These are phyloP conservation scores for Candida montana DNA, from an alignment of 805 yeast genomes.

Conservation along the genomic window DNA sequence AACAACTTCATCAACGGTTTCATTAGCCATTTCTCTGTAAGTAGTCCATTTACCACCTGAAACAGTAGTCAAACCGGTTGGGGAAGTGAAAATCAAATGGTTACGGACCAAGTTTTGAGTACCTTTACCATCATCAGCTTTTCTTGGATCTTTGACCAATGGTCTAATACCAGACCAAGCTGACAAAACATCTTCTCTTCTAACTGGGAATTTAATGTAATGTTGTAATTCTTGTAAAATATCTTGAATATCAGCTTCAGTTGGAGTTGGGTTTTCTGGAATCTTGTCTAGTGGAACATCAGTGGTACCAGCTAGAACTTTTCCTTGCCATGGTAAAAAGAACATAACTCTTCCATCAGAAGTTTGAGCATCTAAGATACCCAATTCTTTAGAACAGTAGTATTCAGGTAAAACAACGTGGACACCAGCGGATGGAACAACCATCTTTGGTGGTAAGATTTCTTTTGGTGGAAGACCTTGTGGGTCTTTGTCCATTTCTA, in stretches of 20 bases:
- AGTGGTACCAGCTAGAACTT: slow-evolving; percentile 94
- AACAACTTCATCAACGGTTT: slow-evolving; percentile 74
- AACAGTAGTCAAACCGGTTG: slow-evolving; percentile 75
- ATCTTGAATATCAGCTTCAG: slow-evolving; percentile 84
- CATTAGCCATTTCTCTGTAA: slow-evolving; percentile 96
- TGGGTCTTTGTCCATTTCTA: slow-evolving; percentile 79
- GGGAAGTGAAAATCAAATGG: slow-evolving; percentile 71
- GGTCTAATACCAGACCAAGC: slow-evolving; percentile 99
- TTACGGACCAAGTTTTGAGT: slow-evolving; percentile 91
- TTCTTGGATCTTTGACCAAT: slow-evolving; percentile 75
- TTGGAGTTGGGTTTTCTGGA: slow-evolving; percentile 74
- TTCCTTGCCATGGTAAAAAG: slow-evolving; percentile 97
- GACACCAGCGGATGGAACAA: slow-evolving; percentile 92
- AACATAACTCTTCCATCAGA: slow-evolving; percentile 95
- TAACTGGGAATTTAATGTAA: slow-evolving; percentile 82
- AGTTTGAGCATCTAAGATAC: slow-evolving; percentile 86
- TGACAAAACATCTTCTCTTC: slow-evolving; percentile 84
- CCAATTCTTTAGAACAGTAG: slow-evolving; percentile 84
- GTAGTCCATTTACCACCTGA: slow-evolving; percentile 99
- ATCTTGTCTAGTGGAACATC: slow-evolving; percentile 76
- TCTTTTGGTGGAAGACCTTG: slow-evolving; percentile 56
- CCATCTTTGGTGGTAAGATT: slow-evolving; percentile 61
- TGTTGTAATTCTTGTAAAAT: slow-evolving; percentile 83
- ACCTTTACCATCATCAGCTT: slow-evolving; percentile 35
- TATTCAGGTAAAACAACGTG: slow-evolving; percentile 89